Conservation (phyloP, 768 basidiomycete genomes). For the Cystobasidium ongulense region DNA sequence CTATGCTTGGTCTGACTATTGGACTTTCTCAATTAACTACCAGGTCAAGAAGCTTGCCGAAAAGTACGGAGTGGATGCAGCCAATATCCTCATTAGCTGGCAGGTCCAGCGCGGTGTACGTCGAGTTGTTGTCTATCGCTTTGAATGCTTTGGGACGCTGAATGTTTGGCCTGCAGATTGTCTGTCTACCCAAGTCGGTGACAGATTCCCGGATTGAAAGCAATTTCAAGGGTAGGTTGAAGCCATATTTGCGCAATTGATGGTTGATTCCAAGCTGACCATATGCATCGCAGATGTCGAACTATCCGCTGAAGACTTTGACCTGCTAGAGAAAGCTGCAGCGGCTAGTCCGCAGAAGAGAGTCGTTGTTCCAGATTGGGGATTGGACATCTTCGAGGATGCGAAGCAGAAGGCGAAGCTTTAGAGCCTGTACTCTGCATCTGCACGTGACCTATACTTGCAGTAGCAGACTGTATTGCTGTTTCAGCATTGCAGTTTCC, state of each 20-base stretch:
- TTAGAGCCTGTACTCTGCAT: background rate
- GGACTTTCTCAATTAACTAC: background rate
- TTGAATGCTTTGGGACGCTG: background rate
- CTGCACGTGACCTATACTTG: background rate
- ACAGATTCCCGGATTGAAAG: conserved; percentile 61
- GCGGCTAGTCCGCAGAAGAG: conserved; percentile 54
- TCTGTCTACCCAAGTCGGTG: conserved; percentile 72
- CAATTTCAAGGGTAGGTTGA: conserved; percentile 57
- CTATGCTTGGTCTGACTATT: conserved; percentile 1
- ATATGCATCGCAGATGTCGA: conserved; percentile 42
- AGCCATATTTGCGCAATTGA: background rate
- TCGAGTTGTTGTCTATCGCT: background rate
- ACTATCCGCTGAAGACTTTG: conserved; percentile 47
- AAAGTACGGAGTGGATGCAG: conserved; percentile 55
- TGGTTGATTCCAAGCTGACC: background rate
- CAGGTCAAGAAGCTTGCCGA: conserved; percentile 65
- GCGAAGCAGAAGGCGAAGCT: conserved; percentile 25
- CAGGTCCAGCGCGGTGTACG: conserved; percentile 57
- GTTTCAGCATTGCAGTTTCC: background rate
- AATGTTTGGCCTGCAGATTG: conserved; percentile 45
- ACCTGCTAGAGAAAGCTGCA: conserved; percentile 53
- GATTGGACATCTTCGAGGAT: conserved; percentile 56
- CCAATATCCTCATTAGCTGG: conserved; percentile 40
- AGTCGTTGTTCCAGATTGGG: conserved; percentile 55
- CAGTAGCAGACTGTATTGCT: background rate